Evolutionary conservation across 768 basidiomycete genomes (phyloP).

Genomic region (Imleria badia): DNA sequence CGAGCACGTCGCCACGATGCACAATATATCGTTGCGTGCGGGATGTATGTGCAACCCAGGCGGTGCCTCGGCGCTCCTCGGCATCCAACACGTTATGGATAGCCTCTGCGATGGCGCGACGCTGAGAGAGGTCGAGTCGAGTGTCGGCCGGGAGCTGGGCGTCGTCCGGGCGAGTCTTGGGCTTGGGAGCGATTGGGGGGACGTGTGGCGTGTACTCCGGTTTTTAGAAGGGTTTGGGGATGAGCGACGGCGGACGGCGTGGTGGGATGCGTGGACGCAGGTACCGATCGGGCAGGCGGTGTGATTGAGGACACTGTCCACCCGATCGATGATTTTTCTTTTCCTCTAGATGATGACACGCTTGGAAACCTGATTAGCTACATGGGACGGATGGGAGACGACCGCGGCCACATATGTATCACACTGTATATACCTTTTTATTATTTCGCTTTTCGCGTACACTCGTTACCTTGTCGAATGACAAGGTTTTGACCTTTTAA

Average conservation of each 20-base stretch:
- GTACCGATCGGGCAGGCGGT: conserved; percentile 36
- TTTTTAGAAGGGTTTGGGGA: conserved; percentile 48
- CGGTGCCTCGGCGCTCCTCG: conserved; percentile 70
- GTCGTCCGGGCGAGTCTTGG: conserved; percentile 79
- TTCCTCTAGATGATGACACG: neutral
- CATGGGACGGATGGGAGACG: no score
- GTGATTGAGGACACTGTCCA: conserved; percentile 7
- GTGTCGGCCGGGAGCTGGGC: conserved; percentile 66
- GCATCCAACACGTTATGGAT: conserved; percentile 64
- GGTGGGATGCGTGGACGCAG: conserved; percentile 44
- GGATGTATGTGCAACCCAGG: conserved; percentile 92
- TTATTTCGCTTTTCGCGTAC: neutral
- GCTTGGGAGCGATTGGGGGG: conserved; percentile 74
- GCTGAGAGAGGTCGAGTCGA: conserved; percentile 57
- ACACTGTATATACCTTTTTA: neutral
- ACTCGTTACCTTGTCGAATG: no score
- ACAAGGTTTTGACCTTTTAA: no score
- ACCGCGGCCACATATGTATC: neutral
- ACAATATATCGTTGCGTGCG: conserved; percentile 73
- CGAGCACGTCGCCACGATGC: conserved; percentile 62
- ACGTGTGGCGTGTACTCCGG: conserved; percentile 59
- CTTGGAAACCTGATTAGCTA: neutral
- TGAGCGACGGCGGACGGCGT: conserved; percentile 33
- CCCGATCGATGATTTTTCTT: neutral
- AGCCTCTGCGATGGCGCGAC: conserved; percentile 58